These are phyloP conservation scores for Sphaerulina vaccinii DNA, from an alignment of 2,329 filamentous ascomycete genomes.

Conservation along the genomic window DNA sequence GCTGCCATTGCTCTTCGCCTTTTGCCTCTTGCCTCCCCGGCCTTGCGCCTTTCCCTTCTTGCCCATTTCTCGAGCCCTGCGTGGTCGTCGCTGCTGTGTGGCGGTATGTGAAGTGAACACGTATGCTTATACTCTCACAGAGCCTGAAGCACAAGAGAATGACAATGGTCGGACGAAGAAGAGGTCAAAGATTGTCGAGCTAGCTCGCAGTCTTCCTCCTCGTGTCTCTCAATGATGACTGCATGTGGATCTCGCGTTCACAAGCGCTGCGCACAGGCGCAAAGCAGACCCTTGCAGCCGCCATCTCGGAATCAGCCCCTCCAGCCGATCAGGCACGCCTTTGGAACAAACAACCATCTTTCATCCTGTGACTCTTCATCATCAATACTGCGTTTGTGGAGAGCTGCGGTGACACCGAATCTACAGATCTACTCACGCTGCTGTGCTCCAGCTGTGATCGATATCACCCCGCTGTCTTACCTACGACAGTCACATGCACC, in stretches of 20 bases:
- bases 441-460: background rate
- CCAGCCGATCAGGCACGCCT: background rate
- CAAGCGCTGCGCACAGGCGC: background rate
- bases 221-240: constrained; percentile 6
- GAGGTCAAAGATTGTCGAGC: constrained; percentile 2
- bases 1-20: constrained; percentile 23
- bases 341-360: background rate
- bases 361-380: constrained; percentile 13
- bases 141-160: constrained; percentile 13
- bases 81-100: constrained; percentile 2
- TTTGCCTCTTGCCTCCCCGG: constrained; percentile 30
- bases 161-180: constrained; percentile 16
- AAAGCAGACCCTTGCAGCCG: background rate
- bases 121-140: too few relatives aligned
- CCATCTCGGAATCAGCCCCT: background rate
- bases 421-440: background rate
- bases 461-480: constrained; percentile 5
- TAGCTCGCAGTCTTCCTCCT: background rate
- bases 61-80: constrained; percentile 14
- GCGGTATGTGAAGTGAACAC: background rate
- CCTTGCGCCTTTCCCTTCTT: constrained; percentile 30
- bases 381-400: background rate
- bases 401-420: background rate
- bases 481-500: constrained; percentile 23
- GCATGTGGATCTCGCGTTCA: background rate